Base-by-base conservation (phyloP, 805 yeast genomes). In the Aciculoconidium aculeatum region DNA sequence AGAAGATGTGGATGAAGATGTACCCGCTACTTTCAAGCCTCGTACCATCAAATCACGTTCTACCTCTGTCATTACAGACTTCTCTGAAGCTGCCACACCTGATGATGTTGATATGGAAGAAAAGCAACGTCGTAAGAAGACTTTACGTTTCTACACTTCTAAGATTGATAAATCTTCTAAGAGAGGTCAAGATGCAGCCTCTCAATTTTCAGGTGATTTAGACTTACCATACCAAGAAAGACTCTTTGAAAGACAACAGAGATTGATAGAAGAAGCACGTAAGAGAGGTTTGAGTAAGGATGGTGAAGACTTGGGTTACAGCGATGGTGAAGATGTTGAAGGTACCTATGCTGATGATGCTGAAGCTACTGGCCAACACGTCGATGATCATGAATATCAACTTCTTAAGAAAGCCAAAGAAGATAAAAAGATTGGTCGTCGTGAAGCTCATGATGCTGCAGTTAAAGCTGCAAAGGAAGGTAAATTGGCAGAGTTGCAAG, bases 81-180 rank as follows among this genome's bases (percentile, higher is more conserved):
- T 62, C 47, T 67, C 75, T n/a, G 95, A 86, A 47, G 65, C 76
- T 16, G 75, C 70, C 18, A 36, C 44, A 2, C 70, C 83, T 24
- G 94, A 83, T 28, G 92, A 77, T 15, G 77, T 86, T 27, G 97
- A 92, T 56, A 69, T 72, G 25, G 94, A 85, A 48, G 97, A 87
- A 35, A 90, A 88, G 62, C 74, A 71, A 35, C 72, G 77, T 12
- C 77, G 94, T 45, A 82, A 80, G 65, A 75, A 75, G 50, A 72
- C 94, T 2, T 72, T 92, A 46, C 78, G 97, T 37, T 92, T 92
- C 76, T 92, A 92, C 69, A 92, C 98, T 1, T 84, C 97, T 35
- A 88, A 90, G 58, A 88, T 92, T 55, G 96, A 87, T 54, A 94
- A 88, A 60, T 80, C 79, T 30, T 77, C 71, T 15, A 66, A 67